Percentiles rank a stretch among this genome's conserved stretches.
phyloP scores from a whole-genome alignment of 331 rosid genomes.

The Malus hybrid region DNA sequence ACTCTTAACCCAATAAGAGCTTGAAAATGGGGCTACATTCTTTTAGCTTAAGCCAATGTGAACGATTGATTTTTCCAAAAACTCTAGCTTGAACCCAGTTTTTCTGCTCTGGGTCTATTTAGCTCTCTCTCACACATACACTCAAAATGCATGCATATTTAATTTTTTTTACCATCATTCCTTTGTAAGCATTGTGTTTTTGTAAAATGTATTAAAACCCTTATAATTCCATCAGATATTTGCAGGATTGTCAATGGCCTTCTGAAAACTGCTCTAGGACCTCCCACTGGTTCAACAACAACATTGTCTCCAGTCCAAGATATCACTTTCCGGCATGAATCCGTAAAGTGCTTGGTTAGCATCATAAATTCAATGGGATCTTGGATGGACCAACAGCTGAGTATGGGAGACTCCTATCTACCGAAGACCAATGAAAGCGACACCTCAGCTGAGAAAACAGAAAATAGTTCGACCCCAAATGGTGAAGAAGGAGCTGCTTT shows the following conservation, averaged over 20 bases:
- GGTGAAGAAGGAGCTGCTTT: conserved; percentile 77
- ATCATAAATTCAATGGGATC: conserved; percentile 93
- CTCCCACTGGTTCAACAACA: conserved; percentile 90
- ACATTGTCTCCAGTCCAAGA: conserved; percentile 89
- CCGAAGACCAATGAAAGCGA: conserved; percentile 57
- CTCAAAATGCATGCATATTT: background rate
- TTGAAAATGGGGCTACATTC: background rate
- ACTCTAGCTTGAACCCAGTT: background rate
- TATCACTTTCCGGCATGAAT: conserved; percentile 88
- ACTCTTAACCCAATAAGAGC: background rate
- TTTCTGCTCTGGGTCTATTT: background rate
- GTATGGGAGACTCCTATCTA: conserved; percentile 51
- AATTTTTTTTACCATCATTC: conserved; percentile 6
- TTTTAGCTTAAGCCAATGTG: background rate
- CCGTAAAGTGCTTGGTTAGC: conserved; percentile 89
- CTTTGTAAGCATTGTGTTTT: conserved; percentile 32
- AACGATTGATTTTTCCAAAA: background rate
- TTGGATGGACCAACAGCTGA: conserved; percentile 95
- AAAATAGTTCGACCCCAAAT: conserved; percentile 35
- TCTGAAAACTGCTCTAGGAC: conserved; percentile 97
- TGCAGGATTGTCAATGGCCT: conserved; percentile 99
- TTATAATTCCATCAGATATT: conserved; percentile 74
- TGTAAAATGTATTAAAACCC: conserved; percentile 55
- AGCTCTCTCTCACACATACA: background rate
- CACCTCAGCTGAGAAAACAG: conserved; percentile 46